A percentile compares a stretch with the other conserved stretches of the same genome.
These are phyloP conservation scores for Apiospora malaysiana DNA, from an alignment of 2,329 filamentous ascomycete species.

Conservation along the genomic window DNA sequence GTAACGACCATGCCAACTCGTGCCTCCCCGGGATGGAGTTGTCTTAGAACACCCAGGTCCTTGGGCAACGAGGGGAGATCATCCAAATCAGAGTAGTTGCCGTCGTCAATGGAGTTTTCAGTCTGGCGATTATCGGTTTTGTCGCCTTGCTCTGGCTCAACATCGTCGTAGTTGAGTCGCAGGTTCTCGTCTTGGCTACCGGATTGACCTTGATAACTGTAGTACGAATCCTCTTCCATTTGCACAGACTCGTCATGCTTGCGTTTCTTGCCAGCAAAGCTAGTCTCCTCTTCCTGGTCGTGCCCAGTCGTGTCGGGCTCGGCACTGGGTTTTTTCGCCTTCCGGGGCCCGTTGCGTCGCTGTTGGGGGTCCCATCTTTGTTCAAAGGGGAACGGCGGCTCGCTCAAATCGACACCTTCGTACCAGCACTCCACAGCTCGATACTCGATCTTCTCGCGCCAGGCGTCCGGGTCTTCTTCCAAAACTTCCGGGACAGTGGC, in stretches of 20 bases:
- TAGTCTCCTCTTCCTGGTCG: constrained; percentile 47
- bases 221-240: constrained; percentile 43
- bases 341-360: constrained; percentile 48
- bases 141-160: constrained; percentile 34
- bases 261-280: constrained; percentile 51
- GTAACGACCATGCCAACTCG: constrained; percentile 68
- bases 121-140: constrained; percentile 33
- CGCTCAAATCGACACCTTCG: constrained; percentile 69
- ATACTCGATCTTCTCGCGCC: constrained; percentile 76
- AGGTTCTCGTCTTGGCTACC: constrained; percentile 36
- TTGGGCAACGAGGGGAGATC: constrained; percentile 69
- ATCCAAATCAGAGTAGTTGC: constrained; percentile 56
- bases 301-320: constrained; percentile 57
- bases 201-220: constrained; percentile 38
- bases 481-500: constrained; percentile 28
- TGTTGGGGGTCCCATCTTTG: constrained; percentile 89
- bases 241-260: constrained; percentile 51
- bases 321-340: constrained; percentile 47
- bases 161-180: constrained; percentile 50
- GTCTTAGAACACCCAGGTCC: constrained; percentile 60
- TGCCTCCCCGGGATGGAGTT: constrained; percentile 54
- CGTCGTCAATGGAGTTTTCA: constrained; percentile 37
- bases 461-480: constrained; percentile 64
- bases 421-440: constrained; percentile 84
- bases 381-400: constrained; percentile 87